phyloP scores from a whole-genome alignment of 106 monocot genomes.

The Apostasia shenzhenica region DNA sequence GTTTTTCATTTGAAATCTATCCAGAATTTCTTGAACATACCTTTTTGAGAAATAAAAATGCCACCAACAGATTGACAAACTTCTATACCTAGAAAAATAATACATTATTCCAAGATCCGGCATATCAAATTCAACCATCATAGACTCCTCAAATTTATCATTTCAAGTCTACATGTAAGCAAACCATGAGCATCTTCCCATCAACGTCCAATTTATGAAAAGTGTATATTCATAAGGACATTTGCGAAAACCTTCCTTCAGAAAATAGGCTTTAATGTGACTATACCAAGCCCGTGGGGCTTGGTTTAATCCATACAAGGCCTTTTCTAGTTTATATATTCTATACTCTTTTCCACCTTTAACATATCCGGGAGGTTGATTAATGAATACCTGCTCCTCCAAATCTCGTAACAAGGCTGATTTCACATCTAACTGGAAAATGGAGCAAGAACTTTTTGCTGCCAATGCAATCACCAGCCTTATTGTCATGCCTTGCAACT shows the following conservation, averaged over 20 bases:
- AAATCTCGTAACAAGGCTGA: conserved; percentile 3
- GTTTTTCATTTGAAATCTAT: conserved; percentile 11
- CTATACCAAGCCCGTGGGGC: conserved; percentile 8
- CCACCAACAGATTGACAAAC: background rate
- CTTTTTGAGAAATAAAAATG: conserved; percentile 13
- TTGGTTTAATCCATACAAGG: conserved; percentile 9
- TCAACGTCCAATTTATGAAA: conserved; percentile 11
- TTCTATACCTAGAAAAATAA: conserved; percentile 11
- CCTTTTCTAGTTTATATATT: conserved; percentile 4
- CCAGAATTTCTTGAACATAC: conserved; percentile 3
- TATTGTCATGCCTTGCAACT: background rate
- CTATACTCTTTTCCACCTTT: conserved; percentile 3
- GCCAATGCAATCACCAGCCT: conserved; percentile 12
- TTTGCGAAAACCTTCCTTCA: conserved; percentile 11
- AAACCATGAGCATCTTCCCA: background rate
- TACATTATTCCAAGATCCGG: conserved; percentile 9
- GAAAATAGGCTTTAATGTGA: conserved; percentile 8
- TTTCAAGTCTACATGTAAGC: conserved; percentile 18
- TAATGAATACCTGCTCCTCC: conserved; percentile 6
- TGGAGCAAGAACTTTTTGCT: conserved; percentile 6
- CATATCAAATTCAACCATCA: conserved; percentile 7
- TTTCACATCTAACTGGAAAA: conserved; percentile 10
- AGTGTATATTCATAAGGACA: conserved; percentile 13
- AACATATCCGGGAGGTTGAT: conserved; percentile 9
- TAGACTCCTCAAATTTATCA: conserved; percentile 1